Evolutionary conservation across 106 monocot species (phyloP).

Genomic region (Phalaenopsis aphrodite): DNA sequence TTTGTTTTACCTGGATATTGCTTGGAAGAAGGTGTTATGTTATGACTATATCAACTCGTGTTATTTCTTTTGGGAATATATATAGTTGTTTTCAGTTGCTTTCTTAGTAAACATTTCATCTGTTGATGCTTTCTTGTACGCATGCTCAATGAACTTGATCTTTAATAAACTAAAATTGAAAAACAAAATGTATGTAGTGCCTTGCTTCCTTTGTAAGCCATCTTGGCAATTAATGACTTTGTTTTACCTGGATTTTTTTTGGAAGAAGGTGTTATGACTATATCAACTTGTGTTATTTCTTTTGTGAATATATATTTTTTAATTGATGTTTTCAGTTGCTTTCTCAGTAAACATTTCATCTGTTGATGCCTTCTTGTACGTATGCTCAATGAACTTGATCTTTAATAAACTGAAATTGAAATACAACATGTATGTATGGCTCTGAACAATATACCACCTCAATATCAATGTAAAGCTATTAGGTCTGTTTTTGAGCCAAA

Average conservation of each 20-base stretch:
- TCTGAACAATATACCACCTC: not conserved
- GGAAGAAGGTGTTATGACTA: not conserved
- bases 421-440: not conserved
- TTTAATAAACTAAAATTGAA: no score
- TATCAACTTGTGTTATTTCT: not conserved
- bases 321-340: not conserved
- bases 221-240: no score
- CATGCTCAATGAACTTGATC: no score
- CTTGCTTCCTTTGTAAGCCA: no score
- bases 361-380: not conserved
- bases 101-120: no score
- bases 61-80: no score
- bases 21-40: no score
- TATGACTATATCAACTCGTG: no score
- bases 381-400: not conserved
- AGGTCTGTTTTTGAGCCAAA: not conserved
- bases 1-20: not conserved
- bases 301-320: not conserved
- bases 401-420: not conserved
- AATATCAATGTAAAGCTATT: not conserved
- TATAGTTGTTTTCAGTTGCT: no score
- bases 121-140: no score
- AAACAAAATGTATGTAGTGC: no score
- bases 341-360: not conserved
- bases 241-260: not conserved